Evolutionary conservation across 805 yeast species (phyloP).

Genomic region (Metschnikowia cerradonensis): DNA sequence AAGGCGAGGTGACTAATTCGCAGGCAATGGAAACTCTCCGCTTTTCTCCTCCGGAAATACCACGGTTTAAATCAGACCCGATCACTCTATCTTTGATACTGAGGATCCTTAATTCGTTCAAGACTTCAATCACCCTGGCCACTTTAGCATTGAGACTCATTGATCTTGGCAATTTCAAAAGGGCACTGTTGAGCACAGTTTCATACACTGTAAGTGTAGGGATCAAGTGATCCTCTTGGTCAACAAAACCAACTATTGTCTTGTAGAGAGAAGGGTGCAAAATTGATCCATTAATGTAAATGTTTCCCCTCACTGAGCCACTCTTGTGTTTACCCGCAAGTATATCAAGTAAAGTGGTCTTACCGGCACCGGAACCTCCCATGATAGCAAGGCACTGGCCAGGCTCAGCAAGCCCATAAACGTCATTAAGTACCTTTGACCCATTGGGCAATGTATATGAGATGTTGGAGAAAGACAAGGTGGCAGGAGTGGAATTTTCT

Average conservation of each 20-base stretch:
- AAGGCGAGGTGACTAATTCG: conserved; percentile 85
- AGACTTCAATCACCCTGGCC: conserved; percentile 76
- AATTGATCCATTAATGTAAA: conserved; percentile 70
- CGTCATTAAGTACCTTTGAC: conserved; percentile 51
- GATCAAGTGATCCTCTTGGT: conserved; percentile 86
- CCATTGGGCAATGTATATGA: conserved; percentile 50
- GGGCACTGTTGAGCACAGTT: conserved; percentile 88
- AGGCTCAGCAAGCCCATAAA: conserved; percentile 77
- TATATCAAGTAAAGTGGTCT: conserved; percentile 88
- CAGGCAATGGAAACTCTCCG: conserved; percentile 91
- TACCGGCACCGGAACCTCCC: conserved; percentile 99
- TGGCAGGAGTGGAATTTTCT: conserved; percentile 59
- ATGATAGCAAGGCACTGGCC: conserved; percentile 90
- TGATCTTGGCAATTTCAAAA: conserved; percentile 74
- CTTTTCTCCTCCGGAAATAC: conserved; percentile 92
- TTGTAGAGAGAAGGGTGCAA: conserved; percentile 45
- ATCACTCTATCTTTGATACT: conserved; percentile 80
- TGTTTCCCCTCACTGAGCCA: conserved; percentile 64
- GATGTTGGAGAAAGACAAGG: conserved; percentile 71
- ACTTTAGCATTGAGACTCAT: conserved; percentile 75
- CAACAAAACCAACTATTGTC: conserved; percentile 86
- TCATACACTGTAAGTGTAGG: conserved; percentile 96
- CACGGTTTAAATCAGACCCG: conserved; percentile 86
- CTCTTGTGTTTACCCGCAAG: conserved; percentile 83
- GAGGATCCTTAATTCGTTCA: conserved; percentile 78